Evolutionary conservation across 176 grass and related monocot species (phyloP), one percentile per base, ranked within the genome.

Genomic region (Oropetium thomaeum): DNA sequence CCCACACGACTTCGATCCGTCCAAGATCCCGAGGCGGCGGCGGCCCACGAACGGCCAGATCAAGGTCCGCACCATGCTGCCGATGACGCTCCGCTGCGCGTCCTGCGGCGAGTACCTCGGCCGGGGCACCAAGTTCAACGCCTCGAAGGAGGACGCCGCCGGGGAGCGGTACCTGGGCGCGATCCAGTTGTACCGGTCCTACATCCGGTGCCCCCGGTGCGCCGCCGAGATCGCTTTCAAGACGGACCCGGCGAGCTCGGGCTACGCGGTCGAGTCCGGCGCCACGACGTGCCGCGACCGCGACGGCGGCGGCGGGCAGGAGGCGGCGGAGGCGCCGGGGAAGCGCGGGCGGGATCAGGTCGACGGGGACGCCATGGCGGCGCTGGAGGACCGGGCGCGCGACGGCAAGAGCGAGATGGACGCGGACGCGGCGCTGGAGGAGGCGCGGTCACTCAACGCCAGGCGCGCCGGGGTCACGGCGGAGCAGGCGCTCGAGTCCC

Each of bases 71-170:
- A 40, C 16, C 22, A 73, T 58, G 70, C 70, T 73, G 13, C 51
- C 70, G 7, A 73, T 73, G 70, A 40, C 22, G 5, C 22, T 58
- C 51, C 70, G 34, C 13, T 73, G 70, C 51, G 33, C n/a, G 7
- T 1, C 49, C 31, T 72, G 69, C 69, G 69, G 48, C 12, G 32
- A 16, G 49, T 28, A 73, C 70, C n/a, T 58, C 49, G 33, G 51
- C 13, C 7, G 22, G 3, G 70, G 70, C 70, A 73, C 70, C 51
- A 73, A 73, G 70, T 73, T 73, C 51, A 73, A 58, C 70, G 34
- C 70, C 12, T 34, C 51, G 19, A 58, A 57, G 51, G 70, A 73
- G 70, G 70, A 73, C 49, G 70, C 14, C 49, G n/a, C 49, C 48
- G 48, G 48, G 32, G 49, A 72, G 69, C 20, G 69, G 1, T 71